Base-by-base conservation (phyloP, 257 asterid species). In the Solanum chaucha region DNA sequence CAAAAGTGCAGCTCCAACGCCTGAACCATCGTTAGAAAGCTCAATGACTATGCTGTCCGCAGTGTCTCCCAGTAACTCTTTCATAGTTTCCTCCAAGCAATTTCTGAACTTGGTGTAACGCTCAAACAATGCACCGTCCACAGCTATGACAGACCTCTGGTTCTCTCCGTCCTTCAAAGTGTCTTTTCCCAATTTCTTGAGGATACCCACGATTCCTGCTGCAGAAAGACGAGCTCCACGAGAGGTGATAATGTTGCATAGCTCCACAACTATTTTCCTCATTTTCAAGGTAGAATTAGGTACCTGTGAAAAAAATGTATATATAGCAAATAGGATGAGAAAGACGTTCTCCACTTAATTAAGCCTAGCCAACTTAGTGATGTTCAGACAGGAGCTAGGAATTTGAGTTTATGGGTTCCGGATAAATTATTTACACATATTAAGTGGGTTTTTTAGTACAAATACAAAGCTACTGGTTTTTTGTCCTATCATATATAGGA, bases 151-250 rank as follows among this genome's bases (percentile, higher is more conserved):
- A 1, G 99, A 93, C 87, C 86, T 92, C 88, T 88, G 94, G 59
- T 92, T 93, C 46, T 90, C 91, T 64, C 92, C 95, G 19, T 89
- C 92, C 88, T 90, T 93, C 4, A 32, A 22, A 2, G 86, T 64
- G 85, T 94, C 98, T 87, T 95, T 91, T n/a, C 96, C 98, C 74
- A 95, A 87, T 87, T 96, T 96, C 90, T 93, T 95, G 38, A 96
- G 93, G 78, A 96, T 94, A 3, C 98, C 98, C 0, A 92, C 30
- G 12, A 95, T 91, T 85, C 98, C 98, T 28, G 98, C 98, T 3
- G 98, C 98, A 0, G 98, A 87, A 5, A 95, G 98, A 11, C 97
- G 94, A 75, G 98, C 98, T 85, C 96, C 99, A 81, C 98, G 98
- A 10, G 91, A 77, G 74, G 98, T 93, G 2, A 95, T 91, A n/a